phyloP scores from a whole-genome alignment of 768 basidiomycete species.

The Tylopilus felleus region DNA sequence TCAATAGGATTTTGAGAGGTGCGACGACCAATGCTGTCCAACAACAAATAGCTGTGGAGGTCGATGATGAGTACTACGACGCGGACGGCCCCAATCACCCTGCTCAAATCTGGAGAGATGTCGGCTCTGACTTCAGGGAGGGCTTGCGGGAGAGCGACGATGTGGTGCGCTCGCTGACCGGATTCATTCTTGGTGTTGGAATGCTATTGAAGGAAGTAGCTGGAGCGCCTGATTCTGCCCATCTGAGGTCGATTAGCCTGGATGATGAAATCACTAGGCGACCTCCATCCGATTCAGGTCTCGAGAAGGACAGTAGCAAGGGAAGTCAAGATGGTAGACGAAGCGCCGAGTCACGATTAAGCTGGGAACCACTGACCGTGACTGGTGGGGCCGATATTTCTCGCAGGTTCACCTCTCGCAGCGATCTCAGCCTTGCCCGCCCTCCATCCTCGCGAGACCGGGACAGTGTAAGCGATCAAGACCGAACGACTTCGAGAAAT shows the following conservation, averaged over 20 bases:
- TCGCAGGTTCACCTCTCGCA: constrained; percentile 26
- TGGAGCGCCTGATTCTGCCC: constrained; percentile 31
- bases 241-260: constrained; percentile 51
- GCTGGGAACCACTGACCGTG: constrained; percentile 39
- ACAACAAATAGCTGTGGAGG: constrained; percentile 72
- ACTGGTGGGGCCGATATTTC: constrained; percentile 22
- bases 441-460: constrained; percentile 27
- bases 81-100: constrained; percentile 34
- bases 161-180: constrained; percentile 71
- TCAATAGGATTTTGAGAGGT: constrained; percentile 58
- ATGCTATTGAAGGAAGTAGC: constrained; percentile 59
- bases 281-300: constrained; percentile 33
- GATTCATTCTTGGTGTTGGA: constrained; percentile 72
- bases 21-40: constrained; percentile 62
- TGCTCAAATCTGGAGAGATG: constrained; percentile 61
- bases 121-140: constrained; percentile 73
- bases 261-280: constrained; percentile 45
- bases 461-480: constrained; percentile 27
- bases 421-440: constrained; percentile 20
- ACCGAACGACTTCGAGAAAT: constrained; percentile 23
- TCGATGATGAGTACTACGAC: constrained; percentile 43
- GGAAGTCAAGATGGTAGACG: constrained; percentile 54
- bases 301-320: constrained; percentile 39
- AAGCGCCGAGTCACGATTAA: constrained; percentile 47
- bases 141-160: constrained; percentile 72